Evolutionary conservation across 257 asterid species (phyloP).

Genomic region (Osmanthus fragrans): DNA sequence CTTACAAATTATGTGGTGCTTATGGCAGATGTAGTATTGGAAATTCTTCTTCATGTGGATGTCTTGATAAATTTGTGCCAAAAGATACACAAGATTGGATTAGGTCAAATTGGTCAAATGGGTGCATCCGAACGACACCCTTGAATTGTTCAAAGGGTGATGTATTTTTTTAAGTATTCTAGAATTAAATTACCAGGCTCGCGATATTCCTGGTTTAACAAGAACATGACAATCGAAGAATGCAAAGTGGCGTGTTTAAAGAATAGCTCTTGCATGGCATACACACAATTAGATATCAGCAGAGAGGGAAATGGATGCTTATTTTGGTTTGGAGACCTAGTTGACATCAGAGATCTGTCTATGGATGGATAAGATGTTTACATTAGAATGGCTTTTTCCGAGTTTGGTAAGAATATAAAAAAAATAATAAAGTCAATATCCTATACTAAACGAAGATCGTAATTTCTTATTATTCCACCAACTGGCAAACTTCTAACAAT

Average conservation of each 20-base stretch:
- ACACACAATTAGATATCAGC: slow-evolving; percentile 34
- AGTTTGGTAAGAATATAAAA: slow-evolving; percentile 19
- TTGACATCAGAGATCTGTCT: slow-evolving; percentile 32
- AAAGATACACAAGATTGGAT: slow-evolving; percentile 18
- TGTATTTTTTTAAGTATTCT: slow-evolving; percentile 25
- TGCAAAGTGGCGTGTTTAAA: slow-evolving; percentile 33
- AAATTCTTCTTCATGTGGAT: slow-evolving; percentile 32
- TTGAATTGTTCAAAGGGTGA: slow-evolving; percentile 30
- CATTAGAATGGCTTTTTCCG: slow-evolving; percentile 39
- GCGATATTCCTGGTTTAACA: slow-evolving; percentile 20
- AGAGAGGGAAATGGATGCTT: slow-evolving; percentile 36
- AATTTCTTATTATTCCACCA: neutral
- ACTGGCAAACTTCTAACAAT: neutral
- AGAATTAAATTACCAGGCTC: slow-evolving; percentile 39
- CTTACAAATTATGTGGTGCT: slow-evolving; percentile 42
- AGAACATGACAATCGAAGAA: slow-evolving; percentile 31
- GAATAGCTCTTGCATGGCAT: slow-evolving; percentile 47
- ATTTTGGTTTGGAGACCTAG: slow-evolving; percentile 39
- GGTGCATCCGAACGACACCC: slow-evolving; percentile 26
- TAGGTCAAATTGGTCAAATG: slow-evolving; percentile 24
- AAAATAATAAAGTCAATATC: neutral
- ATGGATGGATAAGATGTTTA: slow-evolving; percentile 22
- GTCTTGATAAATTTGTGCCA: slow-evolving; percentile 39
- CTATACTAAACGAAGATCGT: neutral
- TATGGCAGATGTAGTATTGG: slow-evolving; percentile 35